Conservation (phyloP, 208 protist genomes). For the Hexamita inflata region DNA sequence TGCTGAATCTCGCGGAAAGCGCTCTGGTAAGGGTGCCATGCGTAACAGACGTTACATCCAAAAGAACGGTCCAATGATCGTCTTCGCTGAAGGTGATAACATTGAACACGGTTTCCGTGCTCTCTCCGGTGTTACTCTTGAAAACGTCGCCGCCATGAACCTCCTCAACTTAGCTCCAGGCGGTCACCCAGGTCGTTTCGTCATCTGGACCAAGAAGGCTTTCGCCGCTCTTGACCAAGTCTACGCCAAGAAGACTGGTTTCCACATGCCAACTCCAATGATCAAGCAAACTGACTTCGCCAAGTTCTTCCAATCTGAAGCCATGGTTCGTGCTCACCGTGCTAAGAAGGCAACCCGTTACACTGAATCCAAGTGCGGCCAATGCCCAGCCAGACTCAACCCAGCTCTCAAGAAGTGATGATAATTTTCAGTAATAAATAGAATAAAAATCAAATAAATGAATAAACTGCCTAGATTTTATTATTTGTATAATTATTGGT, state of each 20-base stretch:
- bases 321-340: conserved; percentile 51
- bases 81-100: conserved; percentile 66
- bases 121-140: conserved; percentile 80
- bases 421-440: no score
- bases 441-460: no score
- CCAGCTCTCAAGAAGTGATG: no score
- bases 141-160: conserved; percentile 74
- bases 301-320: conserved; percentile 65
- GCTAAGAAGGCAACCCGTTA: neutral
- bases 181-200: conserved; percentile 90
- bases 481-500: no score
- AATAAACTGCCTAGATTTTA: no score
- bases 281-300: conserved; percentile 64
- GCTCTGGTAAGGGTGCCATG: conserved; percentile 82
- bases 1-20: conserved; percentile 63
- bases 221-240: conserved; percentile 84
- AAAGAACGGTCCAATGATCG: conserved; percentile 79
- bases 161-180: conserved; percentile 92
- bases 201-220: conserved; percentile 92
- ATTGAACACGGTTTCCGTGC: conserved; percentile 71
- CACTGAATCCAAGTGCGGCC: conserved; percentile 7
- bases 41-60: conserved; percentile 78
- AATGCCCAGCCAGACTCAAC: conserved; percentile 5
- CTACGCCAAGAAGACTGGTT: conserved; percentile 73
- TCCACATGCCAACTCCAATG: conserved; percentile 54